These are phyloP conservation scores for Aspergillus sp. DNA, from an alignment of 2,329 filamentous ascomycete genomes.

Conservation along the genomic window DNA sequence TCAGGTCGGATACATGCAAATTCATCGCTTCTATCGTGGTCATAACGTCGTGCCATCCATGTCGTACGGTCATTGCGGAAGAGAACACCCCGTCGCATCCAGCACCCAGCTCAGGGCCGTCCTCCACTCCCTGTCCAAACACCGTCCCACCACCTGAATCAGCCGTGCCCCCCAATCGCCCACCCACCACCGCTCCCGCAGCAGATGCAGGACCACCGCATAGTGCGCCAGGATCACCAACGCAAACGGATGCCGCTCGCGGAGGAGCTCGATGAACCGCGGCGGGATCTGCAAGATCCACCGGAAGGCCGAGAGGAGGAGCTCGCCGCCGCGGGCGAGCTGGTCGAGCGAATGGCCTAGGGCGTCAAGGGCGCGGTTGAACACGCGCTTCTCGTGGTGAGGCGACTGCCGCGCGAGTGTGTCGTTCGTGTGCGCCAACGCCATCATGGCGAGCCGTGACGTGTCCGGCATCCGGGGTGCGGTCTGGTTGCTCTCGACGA, in stretches of 20 bases:
- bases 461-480: conserved; percentile 36
- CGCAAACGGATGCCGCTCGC: conserved; percentile 39
- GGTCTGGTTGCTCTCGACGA: conserved; percentile 23
- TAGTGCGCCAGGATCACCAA: conserved; percentile 46
- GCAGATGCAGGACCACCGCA: conserved; percentile 53
- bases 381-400: conserved; percentile 26
- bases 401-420: conserved; percentile 19
- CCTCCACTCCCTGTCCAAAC: conserved; percentile 26
- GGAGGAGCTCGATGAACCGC: conserved; percentile 53
- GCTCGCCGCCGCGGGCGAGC: conserved; percentile 30
- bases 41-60: neutral
- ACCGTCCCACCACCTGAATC: conserved; percentile 56
- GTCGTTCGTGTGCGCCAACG: conserved; percentile 25
- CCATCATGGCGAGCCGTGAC: conserved; percentile 28
- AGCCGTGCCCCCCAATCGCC: conserved; percentile 65
- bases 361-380: conserved; percentile 26
- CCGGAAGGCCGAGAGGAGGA: conserved; percentile 46
- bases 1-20: too few relatives aligned
- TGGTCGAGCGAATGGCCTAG: conserved; percentile 26
- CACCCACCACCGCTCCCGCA: conserved; percentile 68
- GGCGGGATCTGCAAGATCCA: conserved; percentile 62
- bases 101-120: conserved; percentile 32
- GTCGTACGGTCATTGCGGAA: conserved; percentile 2
- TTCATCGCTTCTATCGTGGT: neutral
- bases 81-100: conserved; percentile 32